Conservation (phyloP, 768 basidiomycete species). For the Hortiboletus campestris region DNA sequence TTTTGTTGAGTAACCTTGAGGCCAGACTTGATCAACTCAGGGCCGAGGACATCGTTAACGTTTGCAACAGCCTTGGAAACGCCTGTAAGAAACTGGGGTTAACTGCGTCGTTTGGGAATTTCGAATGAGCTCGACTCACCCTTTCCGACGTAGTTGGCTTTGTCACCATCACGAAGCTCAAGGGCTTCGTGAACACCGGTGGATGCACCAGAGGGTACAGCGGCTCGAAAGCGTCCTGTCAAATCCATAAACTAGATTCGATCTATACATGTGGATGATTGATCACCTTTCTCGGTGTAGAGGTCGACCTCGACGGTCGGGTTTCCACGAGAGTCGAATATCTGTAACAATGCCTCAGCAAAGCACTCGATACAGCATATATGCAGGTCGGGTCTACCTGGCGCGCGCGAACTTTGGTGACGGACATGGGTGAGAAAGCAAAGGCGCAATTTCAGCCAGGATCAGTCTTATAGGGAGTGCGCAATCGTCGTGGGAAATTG, state of each 20-base stretch:
- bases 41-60: slow-evolving; percentile 89
- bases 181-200: slow-evolving; percentile 98
- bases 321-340: slow-evolving; percentile 99
- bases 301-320: slow-evolving; percentile 95
- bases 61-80: slow-evolving; percentile 92
- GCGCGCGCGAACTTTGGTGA: slow-evolving; percentile 89
- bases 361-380: not conserved
- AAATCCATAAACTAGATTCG: slow-evolving; percentile 13
- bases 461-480: slow-evolving; percentile 23
- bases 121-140: slow-evolving; percentile 46
- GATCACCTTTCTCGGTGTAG: slow-evolving; percentile 78
- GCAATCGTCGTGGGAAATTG: slow-evolving; percentile 33
- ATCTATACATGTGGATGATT: slow-evolving; percentile 1
- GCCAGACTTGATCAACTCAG: slow-evolving; percentile 80
- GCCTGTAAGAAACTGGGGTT: slow-evolving; percentile 46
- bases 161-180: slow-evolving; percentile 97
- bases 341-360: slow-evolving; percentile 47
- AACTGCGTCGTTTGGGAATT: not conserved
- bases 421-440: slow-evolving; percentile 67
- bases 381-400: slow-evolving; percentile 53
- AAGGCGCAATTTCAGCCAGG: slow-evolving; percentile 11
- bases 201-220: slow-evolving; percentile 97
- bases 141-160: slow-evolving; percentile 91
- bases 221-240: slow-evolving; percentile 86
- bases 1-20: slow-evolving; percentile 88